A percentile compares a stretch with the other conserved stretches of the same genome.
Evolutionary conservation across 345 rosid species (phyloP).

Genomic region (thale cress (Arabidopsis thaliana)): TAIR10.1 NC_003070.9:17776501-17777000

Average conservation of each 20-base stretch:
- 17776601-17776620: neutral
- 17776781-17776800: conserved; percentile 49
- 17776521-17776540: conserved; percentile 45
- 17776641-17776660: neutral
- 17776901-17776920: conserved; percentile 46
- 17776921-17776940: conserved; percentile 47
- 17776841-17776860: conserved; percentile 48
- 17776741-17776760: conserved; percentile 47
- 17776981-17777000: conserved; percentile 47
- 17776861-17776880: conserved; percentile 51
- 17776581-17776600: conserved; percentile 34
- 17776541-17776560: conserved; percentile 49
- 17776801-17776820: conserved; percentile 47
- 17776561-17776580: conserved; percentile 44
- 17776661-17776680: neutral
- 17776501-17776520: conserved; percentile 47
- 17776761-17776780: conserved; percentile 49
- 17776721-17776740: conserved; percentile 46
- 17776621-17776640: neutral
- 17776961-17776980: conserved; percentile 42
- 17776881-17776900: conserved; percentile 47
- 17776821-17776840: conserved; percentile 49
- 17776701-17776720: neutral
- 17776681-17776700: too few relatives aligned
- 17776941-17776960: conserved; percentile 42